A percentile compares a stretch with the other conserved stretches of the same genome.
phyloP scores from a whole-genome alignment of 2,329 filamentous ascomycete genomes.

The Cladosporium halotolerans region DNA sequence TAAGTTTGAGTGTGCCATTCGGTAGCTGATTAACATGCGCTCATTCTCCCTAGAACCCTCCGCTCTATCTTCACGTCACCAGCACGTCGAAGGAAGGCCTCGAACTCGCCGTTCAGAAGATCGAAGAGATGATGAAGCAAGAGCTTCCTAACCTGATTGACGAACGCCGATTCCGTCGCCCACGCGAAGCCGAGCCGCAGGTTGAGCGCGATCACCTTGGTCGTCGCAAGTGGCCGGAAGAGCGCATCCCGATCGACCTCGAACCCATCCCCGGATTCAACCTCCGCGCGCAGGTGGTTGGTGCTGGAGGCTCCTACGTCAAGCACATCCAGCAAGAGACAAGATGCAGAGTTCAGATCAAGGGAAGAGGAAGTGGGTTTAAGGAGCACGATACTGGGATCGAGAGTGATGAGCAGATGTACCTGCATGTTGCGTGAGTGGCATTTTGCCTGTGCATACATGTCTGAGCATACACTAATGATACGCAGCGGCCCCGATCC shows the following conservation, averaged over 20 bases:
- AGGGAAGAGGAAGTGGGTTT: conserved; percentile 90
- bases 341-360: conserved; percentile 93
- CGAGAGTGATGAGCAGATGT: conserved; percentile 96
- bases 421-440: conserved; percentile 84
- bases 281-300: conserved; percentile 89
- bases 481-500: conserved; percentile 70
- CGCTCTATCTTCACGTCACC: conserved; percentile 90
- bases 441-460: not conserved
- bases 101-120: conserved; percentile 77
- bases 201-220: conserved; percentile 89
- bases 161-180: conserved; percentile 84
- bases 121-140: conserved; percentile 92
- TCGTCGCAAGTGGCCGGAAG: conserved; percentile 96
- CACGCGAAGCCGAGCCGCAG: conserved; percentile 49
- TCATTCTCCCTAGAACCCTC: conserved; percentile 47
- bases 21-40: not conserved
- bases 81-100: conserved; percentile 89
- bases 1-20: conserved; percentile 46
- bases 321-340: conserved; percentile 98
- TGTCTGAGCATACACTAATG: conserved; percentile 8
- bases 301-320: conserved; percentile 87
- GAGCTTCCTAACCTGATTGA: conserved; percentile 93
- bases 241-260: conserved; percentile 84
- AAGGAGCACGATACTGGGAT: conserved; percentile 80
- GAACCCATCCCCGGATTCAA: conserved; percentile 94